Evolutionary conservation across 2,329 filamentous ascomycete genomes (phyloP).

Genomic region (Macrophomina phaseolina): DNA sequence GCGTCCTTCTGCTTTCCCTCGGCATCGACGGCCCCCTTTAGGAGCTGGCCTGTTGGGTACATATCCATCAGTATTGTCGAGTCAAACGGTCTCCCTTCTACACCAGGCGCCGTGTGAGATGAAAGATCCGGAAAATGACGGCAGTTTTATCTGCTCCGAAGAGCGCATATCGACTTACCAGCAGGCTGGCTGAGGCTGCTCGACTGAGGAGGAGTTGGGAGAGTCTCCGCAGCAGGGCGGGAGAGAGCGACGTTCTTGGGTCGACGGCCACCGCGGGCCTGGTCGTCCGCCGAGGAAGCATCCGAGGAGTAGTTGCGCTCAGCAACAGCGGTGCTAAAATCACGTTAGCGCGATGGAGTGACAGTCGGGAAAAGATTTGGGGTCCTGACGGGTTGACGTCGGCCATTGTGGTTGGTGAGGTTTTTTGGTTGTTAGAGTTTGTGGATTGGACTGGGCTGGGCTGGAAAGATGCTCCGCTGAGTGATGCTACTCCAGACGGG

Average conservation of each 20-base stretch:
- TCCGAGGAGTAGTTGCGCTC: slow-evolving; percentile 23
- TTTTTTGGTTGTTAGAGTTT: background rate
- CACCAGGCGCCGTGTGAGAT: slow-evolving; percentile 7
- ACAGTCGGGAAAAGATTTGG: background rate
- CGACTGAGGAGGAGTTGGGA: slow-evolving; percentile 19
- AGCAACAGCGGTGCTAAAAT: slow-evolving; percentile 7
- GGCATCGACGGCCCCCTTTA: slow-evolving; percentile 63
- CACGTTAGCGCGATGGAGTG: background rate
- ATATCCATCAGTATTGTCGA: slow-evolving; percentile 22
- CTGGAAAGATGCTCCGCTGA: slow-evolving; percentile 15
- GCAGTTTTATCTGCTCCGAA: background rate
- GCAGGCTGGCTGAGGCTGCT: slow-evolving; percentile 22
- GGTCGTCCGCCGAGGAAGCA: slow-evolving; percentile 11
- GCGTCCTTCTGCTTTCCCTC: slow-evolving; percentile 64
- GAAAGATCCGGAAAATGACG: background rate
- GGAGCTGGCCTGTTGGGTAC: slow-evolving; percentile 54
- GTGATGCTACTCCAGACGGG: background rate
- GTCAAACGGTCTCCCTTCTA: slow-evolving; percentile 9
- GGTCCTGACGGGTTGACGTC: slow-evolving; percentile 7
- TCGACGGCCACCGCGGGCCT: slow-evolving; percentile 25
- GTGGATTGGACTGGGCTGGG: background rate
- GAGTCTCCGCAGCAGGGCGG: slow-evolving; percentile 8
- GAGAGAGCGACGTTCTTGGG: slow-evolving; percentile 23
- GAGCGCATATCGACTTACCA: slow-evolving; percentile 1
- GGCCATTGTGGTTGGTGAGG: slow-evolving; percentile 17